Base-by-base conservation (phyloP, 2,329 filamentous ascomycete genomes). In the Aureobasidium melanogenum region DNA sequence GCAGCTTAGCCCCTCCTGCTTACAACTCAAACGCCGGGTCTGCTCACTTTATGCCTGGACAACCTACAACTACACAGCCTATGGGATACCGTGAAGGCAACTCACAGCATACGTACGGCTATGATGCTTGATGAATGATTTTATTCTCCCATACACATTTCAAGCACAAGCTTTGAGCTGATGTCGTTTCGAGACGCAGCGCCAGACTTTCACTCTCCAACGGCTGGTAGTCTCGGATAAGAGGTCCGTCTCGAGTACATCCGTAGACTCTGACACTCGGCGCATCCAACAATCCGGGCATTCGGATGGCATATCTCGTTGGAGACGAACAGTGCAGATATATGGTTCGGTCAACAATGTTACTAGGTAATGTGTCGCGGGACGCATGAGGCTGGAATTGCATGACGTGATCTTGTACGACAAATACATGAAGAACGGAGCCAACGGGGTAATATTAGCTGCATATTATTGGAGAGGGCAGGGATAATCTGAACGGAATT, bases 1-100 rank as follows among this genome's bases (percentile, higher is more conserved):
- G 48, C 30, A 50, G 48, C 14, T 24, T 61, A 9, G 59, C 59
- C 15, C 59, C 59, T 38, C 48, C 59, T 10, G 30, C 59, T 28
- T 61, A 61, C 59, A 61, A 61, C 5, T 8, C 48, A 2, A 47
- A 24, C 17, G 22, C 39, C 15, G 36, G 28, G 26, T 46, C 59
- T 22, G 34, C 39, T 38, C 59, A 61, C n/a, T 61, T 61, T 32
- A 61, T 61, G 48, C 28, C 48, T 24, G 41, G 47, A 22, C 59
- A 61, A 39, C 41, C 38, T 3, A 3, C 14, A 1, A 41, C 39
- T 19, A 47, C 24, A 22, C 38, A 46, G 28, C 47, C 36, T 17
- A 52, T 60, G 58, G 46, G 5, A 14, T 60, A 54, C 39, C 58
- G 58, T 14, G 58, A 60, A 38, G 47, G 47, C 46, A 19, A 28